These are phyloP conservation scores for Cyberlindnera bimundalis DNA, from an alignment of 805 yeast genomes.

Conservation along the genomic window DNA sequence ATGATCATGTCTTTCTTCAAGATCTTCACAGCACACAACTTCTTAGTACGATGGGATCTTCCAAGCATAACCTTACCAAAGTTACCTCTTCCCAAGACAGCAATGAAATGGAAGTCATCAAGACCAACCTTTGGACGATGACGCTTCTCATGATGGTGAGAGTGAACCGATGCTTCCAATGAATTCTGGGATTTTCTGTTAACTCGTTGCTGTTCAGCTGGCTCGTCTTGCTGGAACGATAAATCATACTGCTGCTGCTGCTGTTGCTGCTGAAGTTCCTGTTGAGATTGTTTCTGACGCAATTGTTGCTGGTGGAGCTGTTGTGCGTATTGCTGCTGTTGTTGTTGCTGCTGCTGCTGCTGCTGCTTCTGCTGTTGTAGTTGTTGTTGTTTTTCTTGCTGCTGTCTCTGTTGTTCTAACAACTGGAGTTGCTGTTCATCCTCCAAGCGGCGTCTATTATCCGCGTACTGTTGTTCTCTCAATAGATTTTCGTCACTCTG, in stretches of 20 bases:
- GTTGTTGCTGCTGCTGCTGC: constrained; percentile 8
- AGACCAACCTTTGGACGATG: constrained; percentile 78
- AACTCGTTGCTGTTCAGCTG: constrained; percentile 4
- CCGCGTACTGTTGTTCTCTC: constrained; percentile 7
- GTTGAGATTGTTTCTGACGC: constrained; percentile 14
- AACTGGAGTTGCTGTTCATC: constrained; percentile 8
- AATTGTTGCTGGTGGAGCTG: constrained; percentile 12
- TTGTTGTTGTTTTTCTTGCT: constrained; percentile 14
- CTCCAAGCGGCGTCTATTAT: constrained; percentile 20
- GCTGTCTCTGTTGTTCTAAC: background rate
- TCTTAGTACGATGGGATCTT: constrained; percentile 77
- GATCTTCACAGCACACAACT: constrained; percentile 92
- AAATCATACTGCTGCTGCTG: constrained; percentile 21
- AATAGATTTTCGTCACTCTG: background rate
- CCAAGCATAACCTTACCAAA: constrained; percentile 98
- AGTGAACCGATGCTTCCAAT: constrained; percentile 1
- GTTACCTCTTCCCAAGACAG: constrained; percentile 97
- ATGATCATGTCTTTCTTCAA: constrained; percentile 93
- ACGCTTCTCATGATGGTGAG: constrained; percentile 23
- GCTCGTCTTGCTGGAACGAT: constrained; percentile 18
- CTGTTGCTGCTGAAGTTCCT: constrained; percentile 21
- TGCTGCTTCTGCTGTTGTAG: constrained; percentile 1
- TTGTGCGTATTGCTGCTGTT: constrained; percentile 14
- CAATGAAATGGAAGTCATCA: constrained; percentile 90
- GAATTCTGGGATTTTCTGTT: constrained; percentile 8